Base-by-base conservation (phyloP, 2,329 filamentous ascomycete species). In the Coniosporium tulheliwenetii region DNA sequence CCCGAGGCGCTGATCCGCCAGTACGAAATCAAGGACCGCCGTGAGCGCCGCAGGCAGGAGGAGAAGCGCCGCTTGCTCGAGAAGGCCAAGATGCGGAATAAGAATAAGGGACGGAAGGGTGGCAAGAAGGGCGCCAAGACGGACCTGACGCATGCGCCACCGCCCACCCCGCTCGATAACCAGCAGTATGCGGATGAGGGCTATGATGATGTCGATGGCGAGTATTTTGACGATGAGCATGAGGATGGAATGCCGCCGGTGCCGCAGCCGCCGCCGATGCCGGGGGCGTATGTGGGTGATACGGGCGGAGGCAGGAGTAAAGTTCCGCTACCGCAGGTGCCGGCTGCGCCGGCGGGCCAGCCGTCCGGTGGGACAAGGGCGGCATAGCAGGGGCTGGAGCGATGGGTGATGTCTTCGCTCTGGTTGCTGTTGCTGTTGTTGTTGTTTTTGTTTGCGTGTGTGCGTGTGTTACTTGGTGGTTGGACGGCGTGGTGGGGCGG, bases 21-120 rank as follows among this genome's bases (percentile, higher is more conserved):
- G 46, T 98, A 96, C 55, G 91, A 98, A 62, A 83, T 89, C 56
- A 95, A 94, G 59, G 91, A 95, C 55, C 79, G 85, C 31, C 81
- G 82, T 44, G 79, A 85, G 56, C 79, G 85, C 38, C 84, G 85
- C 52, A 77, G 87, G 47, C 70, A 89, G 49, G 85, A 83, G n/a
- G 85, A 95, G 59, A 83, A 89, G 53, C 77, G 81, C 45, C 71
- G 87, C 38, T 65, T 93, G 30, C 62, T 94, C 41, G 89, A 95
- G 56, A 94, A 95, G 62, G 86, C 87, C 15, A 93, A 94, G 65
- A 84, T 86, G 66, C 94, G 93, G 65, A 82, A 81, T 40, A 75
- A 86, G 30, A 26, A 26, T 26, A 95, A 94, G 64, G 80, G 79
- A 39, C 93, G 84, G 67, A 95, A 94, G 65, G 71, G 73, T 19